Base-by-base conservation (phyloP, 768 basidiomycete genomes). In the Hericium coralloides region DNA sequence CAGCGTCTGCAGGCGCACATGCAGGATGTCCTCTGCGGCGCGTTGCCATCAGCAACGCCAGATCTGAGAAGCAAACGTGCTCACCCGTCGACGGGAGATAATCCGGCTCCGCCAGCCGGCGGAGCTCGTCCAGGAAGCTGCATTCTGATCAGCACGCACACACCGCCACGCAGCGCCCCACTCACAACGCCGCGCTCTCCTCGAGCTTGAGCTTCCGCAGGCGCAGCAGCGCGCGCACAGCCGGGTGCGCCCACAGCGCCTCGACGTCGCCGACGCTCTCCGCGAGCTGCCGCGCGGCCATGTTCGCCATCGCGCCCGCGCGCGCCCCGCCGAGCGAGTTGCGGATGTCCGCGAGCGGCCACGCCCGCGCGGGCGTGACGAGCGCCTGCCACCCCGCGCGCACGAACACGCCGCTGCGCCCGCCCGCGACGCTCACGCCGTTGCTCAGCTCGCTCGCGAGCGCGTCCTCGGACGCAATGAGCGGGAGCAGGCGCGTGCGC, bases 151-250 rank as follows among this genome's bases (percentile, higher is more conserved):
- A 53, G 60, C 51, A 38, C 7, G 31, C 31, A 31, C 31, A 9
- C 31, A 31, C 6, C 31, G 8, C 31, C 31, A 31, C 8, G 31
- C 7, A 31, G 31, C 31, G 31, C 31, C 31, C 31, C 31, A 60
- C 85, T 66, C 67, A 92, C 89, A 86, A 90, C 25, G 82, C 72
- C 3, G 85, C 86, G 12, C 84, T 87, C 65, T 92, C 89, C 56
- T 90, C 85, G 5, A 92, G 73, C 55, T 79, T 76, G 59, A 91
- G 72, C 65, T 80, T 83, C 53, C 83, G 78, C 36, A 74, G 68
- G 49, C 79, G 72, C 51, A 89, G 43, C 23, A 89, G 72, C 57
- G 76, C 70, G 63, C 76, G 77, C 36, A 91, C 83, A 1, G 77
- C 76, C n/a, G 80, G 80, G 63, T 90, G 86, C 58, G 72, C 70